phyloP scores from a whole-genome alignment of 306 rosid species.

The Corylus heterophylla region DNA sequence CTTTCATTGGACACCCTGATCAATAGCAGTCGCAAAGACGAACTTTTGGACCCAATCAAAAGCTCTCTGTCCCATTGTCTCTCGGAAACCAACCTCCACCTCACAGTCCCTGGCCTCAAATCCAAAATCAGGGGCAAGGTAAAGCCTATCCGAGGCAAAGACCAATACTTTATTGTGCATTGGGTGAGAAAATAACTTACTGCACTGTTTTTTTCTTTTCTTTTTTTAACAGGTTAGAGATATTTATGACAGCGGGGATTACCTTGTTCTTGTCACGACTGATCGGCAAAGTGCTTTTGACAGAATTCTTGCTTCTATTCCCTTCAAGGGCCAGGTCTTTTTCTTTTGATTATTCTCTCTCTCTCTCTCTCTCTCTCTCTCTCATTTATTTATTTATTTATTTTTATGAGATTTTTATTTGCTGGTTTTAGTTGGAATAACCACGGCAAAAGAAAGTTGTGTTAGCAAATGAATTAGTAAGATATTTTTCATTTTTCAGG shows the following conservation, averaged over 20 bases:
- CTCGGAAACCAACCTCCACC: slow-evolving; percentile 77
- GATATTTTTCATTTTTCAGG: slow-evolving; percentile 44
- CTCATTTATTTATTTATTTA: background rate
- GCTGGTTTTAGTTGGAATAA: slow-evolving; percentile 1
- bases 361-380: background rate
- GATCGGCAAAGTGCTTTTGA: slow-evolving; percentile 97
- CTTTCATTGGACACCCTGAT: slow-evolving; percentile 49
- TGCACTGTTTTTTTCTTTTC: background rate
- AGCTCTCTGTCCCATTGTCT: slow-evolving; percentile 55
- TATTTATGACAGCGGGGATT: slow-evolving; percentile 80
- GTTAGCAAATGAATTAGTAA: background rate
- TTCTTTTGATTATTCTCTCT: background rate
- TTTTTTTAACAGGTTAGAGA: slow-evolving; percentile 71
- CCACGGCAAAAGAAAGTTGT: background rate
- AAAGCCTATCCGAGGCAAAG: slow-evolving; percentile 1
- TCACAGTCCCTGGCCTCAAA: slow-evolving; percentile 72
- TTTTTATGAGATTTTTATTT: background rate
- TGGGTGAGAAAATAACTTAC: background rate
- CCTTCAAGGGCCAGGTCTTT: slow-evolving; percentile 92
- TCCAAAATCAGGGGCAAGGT: slow-evolving; percentile 95
- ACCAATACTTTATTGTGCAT: background rate
- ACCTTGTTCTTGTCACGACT: slow-evolving; percentile 81
- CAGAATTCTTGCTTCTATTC: slow-evolving; percentile 95
- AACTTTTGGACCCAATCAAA: slow-evolving; percentile 43
- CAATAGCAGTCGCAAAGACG: slow-evolving; percentile 46